A percentile compares a stretch with the other conserved stretches of the same genome.
These are phyloP conservation scores for Eragrostis curvula DNA, from an alignment of 176 grass and related monocot genomes.

Conservation along the genomic window DNA sequence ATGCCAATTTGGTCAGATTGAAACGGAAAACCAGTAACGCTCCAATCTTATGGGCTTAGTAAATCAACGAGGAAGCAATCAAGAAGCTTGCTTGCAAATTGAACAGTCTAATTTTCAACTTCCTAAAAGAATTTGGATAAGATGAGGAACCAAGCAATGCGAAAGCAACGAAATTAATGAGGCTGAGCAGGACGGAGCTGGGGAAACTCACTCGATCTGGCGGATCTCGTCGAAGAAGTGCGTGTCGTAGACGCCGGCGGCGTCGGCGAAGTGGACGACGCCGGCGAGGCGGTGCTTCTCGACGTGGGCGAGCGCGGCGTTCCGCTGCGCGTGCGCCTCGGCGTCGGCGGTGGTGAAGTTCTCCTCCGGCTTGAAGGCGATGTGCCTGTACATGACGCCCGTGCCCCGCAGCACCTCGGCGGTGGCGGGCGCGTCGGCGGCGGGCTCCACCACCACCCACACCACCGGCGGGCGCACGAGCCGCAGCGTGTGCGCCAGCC, in stretches of 20 bases:
- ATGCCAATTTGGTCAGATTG: conserved; percentile 2
- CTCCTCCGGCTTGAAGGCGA: conserved; percentile 78
- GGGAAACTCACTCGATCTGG: conserved; percentile 69
- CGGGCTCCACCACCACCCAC: conserved; percentile 88
- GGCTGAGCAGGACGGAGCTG: not conserved
- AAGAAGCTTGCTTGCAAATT: conserved; percentile 7
- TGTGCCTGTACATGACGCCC: conserved; percentile 93
- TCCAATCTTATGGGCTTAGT: conserved; percentile 15
- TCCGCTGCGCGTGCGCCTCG: conserved; percentile 86
- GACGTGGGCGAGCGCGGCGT: conserved; percentile 84
- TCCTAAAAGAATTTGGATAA: not conserved
- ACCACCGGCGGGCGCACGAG: conserved; percentile 76
- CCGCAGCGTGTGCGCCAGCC: conserved; percentile 74
- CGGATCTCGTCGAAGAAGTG: conserved; percentile 91
- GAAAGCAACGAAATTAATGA: not conserved
- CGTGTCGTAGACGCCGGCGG: conserved; percentile 66
- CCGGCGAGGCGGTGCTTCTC: conserved; percentile 86
- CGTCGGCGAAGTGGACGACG: conserved; percentile 80
- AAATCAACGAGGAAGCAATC: not conserved
- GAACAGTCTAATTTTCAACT: conserved; percentile 32
- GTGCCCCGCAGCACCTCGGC: conserved; percentile 78
- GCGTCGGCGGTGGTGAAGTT: conserved; percentile 75
- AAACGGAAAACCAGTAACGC: not conserved
- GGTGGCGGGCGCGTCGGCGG: conserved; percentile 49
- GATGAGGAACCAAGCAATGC: not conserved